Evolutionary conservation across 768 basidiomycete genomes (phyloP), one percentile per base, ranked within the genome.

Genomic region (Pisolithus microcarpus): DNA sequence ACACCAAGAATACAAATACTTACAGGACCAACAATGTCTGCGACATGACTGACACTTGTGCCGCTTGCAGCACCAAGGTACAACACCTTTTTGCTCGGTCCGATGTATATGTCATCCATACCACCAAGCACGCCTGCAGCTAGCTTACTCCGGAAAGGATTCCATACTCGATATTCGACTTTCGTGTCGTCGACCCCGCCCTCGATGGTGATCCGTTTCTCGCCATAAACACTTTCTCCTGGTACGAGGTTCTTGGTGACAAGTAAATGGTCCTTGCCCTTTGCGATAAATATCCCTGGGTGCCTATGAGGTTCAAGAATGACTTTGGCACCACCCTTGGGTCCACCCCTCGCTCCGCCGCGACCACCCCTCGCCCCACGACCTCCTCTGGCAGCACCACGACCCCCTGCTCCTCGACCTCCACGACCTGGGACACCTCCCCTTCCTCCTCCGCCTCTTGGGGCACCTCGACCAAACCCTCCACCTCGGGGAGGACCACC

Each of bases 221-320:
- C 96, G 54, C 96, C 96, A 67, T 99, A 99, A 9, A 99, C 95
- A 7, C 88, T 87, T 65, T 98, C 96, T 43, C 96, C 96, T 1
- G 96, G 96, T 38, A 90, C 92, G 66, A 99, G 80, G 70, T 97
- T 98, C 74, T 93, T 92, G 37, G 96, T 98, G 69, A 99, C 96
- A 58, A 99, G 75, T 70, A 98, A 80, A 61, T 90, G 85, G 62
- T 98, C 96, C 72, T 99, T 98, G 69, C 93, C 94, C 69, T 89
- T 89, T 52, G 96, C 96, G 63, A 99, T 87, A 74, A 97, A 99
- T 48, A 99, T 80, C 46, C 96, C 96, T 31, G 82, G 72, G 69
- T 99, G 96, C 64, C 87, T 79, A 75, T 99, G 96, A 0, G 95
- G 93, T 68, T 98, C 94, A 55, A 99, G 75, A 57, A 95, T 82